Evolutionary conservation across 2,329 filamentous ascomycete species (phyloP).

Genomic region (Diaporthe humulicola): DNA sequence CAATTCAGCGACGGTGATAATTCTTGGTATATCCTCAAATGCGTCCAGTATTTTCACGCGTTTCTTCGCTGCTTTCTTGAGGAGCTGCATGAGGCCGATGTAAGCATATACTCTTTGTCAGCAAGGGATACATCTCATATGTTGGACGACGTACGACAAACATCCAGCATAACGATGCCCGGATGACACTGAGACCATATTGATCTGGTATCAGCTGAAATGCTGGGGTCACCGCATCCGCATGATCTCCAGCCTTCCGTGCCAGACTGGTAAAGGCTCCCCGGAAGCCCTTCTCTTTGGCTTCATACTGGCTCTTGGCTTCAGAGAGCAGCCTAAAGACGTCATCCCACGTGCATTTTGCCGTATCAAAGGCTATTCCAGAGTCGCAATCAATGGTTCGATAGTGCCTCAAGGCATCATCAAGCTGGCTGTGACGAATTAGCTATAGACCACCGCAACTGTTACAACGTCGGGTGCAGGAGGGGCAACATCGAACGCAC

Average conservation of each 20-base stretch:
- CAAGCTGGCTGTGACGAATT: not conserved
- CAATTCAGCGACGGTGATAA: not conserved
- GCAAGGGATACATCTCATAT: not conserved
- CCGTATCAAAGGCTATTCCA: not conserved
- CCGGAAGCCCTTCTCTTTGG: constrained; percentile 11
- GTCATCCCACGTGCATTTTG: not conserved
- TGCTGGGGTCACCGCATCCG: not conserved
- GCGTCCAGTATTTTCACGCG: not conserved
- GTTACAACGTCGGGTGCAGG: not conserved
- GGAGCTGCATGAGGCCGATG: not conserved
- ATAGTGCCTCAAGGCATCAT: not conserved
- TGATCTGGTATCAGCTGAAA: not conserved
- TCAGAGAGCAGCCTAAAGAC: not conserved
- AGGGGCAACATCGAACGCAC: not conserved
- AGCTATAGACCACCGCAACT: not conserved
- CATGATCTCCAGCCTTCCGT: constrained; percentile 11
- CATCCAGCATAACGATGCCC: constrained; percentile 2
- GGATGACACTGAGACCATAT: not conserved
- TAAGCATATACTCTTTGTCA: not conserved
- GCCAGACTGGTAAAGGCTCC: not conserved
- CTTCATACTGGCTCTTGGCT: not conserved
- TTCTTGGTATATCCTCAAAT: constrained; percentile 9
- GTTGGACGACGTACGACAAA: not conserved
- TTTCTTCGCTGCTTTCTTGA: constrained; percentile 3
- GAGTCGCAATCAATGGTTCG: not conserved